These are phyloP conservation scores for Pyrenochaeta sp. DNA, from an alignment of 2,329 filamentous ascomycete species.

Conservation along the genomic window DNA sequence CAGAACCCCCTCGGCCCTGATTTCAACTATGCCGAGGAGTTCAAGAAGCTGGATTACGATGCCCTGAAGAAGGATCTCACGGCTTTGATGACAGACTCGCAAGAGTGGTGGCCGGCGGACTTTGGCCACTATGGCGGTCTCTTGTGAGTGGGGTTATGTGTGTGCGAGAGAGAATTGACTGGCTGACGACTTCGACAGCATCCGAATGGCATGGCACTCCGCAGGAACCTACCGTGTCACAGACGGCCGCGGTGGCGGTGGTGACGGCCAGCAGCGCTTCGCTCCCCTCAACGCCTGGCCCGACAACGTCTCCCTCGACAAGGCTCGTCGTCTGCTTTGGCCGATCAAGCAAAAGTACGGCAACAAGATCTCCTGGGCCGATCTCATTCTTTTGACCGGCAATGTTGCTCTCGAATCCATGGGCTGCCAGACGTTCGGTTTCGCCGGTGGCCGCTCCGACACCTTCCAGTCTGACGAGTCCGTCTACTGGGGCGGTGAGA, in stretches of 20 bases:
- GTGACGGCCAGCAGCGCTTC: constrained; percentile 79
- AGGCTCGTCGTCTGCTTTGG: constrained; percentile 80
- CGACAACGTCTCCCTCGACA: constrained; percentile 80
- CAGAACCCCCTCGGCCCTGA: constrained; percentile 71
- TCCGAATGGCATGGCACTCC: constrained; percentile 84
- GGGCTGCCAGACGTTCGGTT: constrained; percentile 77
- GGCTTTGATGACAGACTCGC: constrained; percentile 78
- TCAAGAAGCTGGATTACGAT: constrained; percentile 75
- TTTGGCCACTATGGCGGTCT: constrained; percentile 83
- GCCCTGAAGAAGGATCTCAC: constrained; percentile 77
- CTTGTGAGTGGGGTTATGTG: constrained; percentile 54
- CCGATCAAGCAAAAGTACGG: constrained; percentile 87
- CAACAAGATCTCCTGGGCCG: constrained; percentile 83
- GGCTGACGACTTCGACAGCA: constrained; percentile 37
- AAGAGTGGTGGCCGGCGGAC: constrained; percentile 84
- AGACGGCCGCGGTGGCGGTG: constrained; percentile 78
- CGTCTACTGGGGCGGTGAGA: constrained; percentile 80
- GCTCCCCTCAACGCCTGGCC: constrained; percentile 85
- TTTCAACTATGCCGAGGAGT: constrained; percentile 77
- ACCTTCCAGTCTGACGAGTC: constrained; percentile 80
- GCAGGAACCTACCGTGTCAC: constrained; percentile 79
- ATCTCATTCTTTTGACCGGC: constrained; percentile 74
- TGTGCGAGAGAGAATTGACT: not conserved
- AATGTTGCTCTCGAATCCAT: constrained; percentile 81
- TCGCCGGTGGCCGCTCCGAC: constrained; percentile 75